Evolutionary conservation across 129 eudicot genomes (phyloP), one percentile per base, ranked within the genome.

Genomic region (Centaurea solstitialis): DNA sequence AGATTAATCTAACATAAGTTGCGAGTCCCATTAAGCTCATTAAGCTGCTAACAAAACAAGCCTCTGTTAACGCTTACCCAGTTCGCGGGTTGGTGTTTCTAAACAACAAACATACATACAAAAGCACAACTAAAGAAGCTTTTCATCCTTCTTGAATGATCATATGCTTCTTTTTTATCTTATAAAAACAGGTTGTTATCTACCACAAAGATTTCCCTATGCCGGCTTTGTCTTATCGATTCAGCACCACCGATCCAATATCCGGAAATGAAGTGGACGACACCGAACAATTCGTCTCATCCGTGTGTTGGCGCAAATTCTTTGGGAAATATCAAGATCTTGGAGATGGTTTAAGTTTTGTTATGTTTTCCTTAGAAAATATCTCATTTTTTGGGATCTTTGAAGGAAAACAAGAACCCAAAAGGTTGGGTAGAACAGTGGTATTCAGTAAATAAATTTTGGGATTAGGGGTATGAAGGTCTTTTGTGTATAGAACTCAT

Each of bases 291-390:
- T 93, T 95, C 87, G 87, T 95, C 70, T 95, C 99, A 18, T 95
- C 99, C 1, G 91, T 95, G 30, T 95, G 99, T 82, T 95, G 98
- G 98, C 97, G 99, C 6, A 40, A 95, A 93, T 89, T 95, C 98
- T 18, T 80, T 82, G 80, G 99, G 99, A 68, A 88, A 93, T 77
- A 85, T 95, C 41, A 95, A 93, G 87, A 80, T 95, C 21, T 80
- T 95, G 91, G 99, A 93, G 81, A 89, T 95, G 98, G 97, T 87
- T 85, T 95, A 86, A 83, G 62, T 30, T 81, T 66, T 57, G 9
- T 6, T 74, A 24, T 17, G 30, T 62, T 68, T 26, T 13, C n/a
- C 18, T 23, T 2, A 65, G 21, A 12, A 70, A 17, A 47, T 1
- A 22, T 73, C 12, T 10, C 62, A 0, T 1, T 22, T 20, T 20